These are phyloP conservation scores for Carallia pectinifolia DNA, from an alignment of 345 rosid genomes.

Conservation along the genomic window DNA sequence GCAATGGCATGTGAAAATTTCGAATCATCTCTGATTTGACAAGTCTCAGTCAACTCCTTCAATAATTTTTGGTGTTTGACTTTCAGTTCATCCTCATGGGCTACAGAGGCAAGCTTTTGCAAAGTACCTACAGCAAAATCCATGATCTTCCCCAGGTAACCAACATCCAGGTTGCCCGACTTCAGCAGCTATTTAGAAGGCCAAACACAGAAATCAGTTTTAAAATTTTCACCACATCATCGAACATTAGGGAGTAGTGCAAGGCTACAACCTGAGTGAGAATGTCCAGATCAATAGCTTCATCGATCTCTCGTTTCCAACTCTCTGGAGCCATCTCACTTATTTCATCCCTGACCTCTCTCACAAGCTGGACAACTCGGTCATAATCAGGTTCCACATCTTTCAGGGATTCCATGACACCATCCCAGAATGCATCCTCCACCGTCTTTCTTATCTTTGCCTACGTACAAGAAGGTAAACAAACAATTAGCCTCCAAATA, in stretches of 20 bases:
- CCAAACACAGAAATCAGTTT: slow-evolving; percentile 2
- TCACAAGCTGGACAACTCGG: slow-evolving; percentile 65
- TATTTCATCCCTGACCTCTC: slow-evolving; percentile 88
- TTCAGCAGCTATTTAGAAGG: slow-evolving; percentile 50
- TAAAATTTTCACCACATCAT: neutral
- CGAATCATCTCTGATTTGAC: slow-evolving; percentile 45
- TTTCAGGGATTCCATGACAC: slow-evolving; percentile 62
- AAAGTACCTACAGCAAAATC: slow-evolving; percentile 71
- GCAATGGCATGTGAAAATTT: slow-evolving; percentile 51
- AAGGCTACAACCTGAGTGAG: slow-evolving; percentile 61
- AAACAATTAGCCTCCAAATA: slow-evolving; percentile 1
- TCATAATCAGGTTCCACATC: slow-evolving; percentile 60
- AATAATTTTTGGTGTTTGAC: slow-evolving; percentile 46
- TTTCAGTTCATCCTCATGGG: slow-evolving; percentile 63
- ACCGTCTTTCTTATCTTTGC: slow-evolving; percentile 64
- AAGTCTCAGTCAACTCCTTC: slow-evolving; percentile 55
- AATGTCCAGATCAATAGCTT: slow-evolving; percentile 69
- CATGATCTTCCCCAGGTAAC: slow-evolving; percentile 71
- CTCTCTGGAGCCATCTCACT: slow-evolving; percentile 75
- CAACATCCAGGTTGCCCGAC: slow-evolving; percentile 66
- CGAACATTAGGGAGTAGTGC: neutral
- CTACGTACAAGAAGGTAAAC: slow-evolving; percentile 34
- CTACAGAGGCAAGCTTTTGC: slow-evolving; percentile 77
- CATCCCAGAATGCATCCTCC: slow-evolving; percentile 94
- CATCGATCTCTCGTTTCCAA: slow-evolving; percentile 75